Percentiles rank a stretch among this genome's conserved stretches.
Conservation (phyloP, 2,329 filamentous ascomycete genomes). For the Sporothrix euskadiensis region DNA sequence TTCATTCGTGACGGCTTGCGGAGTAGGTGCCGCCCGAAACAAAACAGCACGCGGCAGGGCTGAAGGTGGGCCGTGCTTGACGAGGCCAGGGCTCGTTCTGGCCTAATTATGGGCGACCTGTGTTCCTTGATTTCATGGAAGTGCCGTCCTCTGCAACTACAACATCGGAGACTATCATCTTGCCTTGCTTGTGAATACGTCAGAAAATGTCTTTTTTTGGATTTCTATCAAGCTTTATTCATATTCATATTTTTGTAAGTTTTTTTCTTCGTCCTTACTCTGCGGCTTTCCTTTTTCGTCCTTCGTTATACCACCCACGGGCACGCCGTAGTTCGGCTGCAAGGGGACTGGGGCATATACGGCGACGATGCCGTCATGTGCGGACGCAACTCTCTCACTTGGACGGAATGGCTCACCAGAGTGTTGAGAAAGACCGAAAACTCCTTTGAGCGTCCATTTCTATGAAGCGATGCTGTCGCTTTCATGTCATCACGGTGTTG, state of each 20-base stretch:
- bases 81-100: neutral
- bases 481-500: neutral
- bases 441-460: neutral
- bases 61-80: neutral
- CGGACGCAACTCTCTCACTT: neutral
- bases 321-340: neutral
- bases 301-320: neutral
- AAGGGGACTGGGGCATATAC: neutral
- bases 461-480: neutral
- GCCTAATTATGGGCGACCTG: neutral
- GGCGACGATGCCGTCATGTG: neutral
- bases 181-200: neutral
- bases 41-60: neutral
- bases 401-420: neutral
- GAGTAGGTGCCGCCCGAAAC: neutral
- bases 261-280: neutral
- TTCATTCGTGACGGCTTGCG: slow-evolving; percentile 9
- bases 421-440: neutral
- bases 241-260: neutral
- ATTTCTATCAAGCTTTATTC: neutral
- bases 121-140: neutral
- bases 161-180: neutral
- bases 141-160: neutral
- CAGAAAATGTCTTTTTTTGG: neutral
- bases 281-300: neutral